Conservation (phyloP, 2,329 filamentous ascomycete species). For the Talaromyces amestolkiae region DNA sequence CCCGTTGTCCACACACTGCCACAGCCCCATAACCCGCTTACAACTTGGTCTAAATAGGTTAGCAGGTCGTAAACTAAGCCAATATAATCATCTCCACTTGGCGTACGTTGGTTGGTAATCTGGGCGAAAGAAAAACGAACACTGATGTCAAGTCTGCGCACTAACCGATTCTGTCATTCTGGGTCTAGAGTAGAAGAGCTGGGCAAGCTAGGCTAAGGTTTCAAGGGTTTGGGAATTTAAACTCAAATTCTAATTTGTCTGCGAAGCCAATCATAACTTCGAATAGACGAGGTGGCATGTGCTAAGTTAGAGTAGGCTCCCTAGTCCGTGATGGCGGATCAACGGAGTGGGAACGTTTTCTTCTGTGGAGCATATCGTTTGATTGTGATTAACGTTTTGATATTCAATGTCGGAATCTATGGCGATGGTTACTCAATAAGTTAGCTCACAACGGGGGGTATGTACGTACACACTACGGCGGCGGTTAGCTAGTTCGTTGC, state of each 20-base stretch:
- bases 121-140: neutral
- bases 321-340: neutral
- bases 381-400: neutral
- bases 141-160: neutral
- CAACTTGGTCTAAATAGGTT: neutral
- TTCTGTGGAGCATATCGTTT: neutral
- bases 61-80: neutral
- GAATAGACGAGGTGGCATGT: constrained; percentile 1
- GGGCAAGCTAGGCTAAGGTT: neutral
- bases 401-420: neutral
- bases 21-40: neutral
- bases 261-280: neutral
- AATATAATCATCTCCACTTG: neutral
- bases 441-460: neutral
- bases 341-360: neutral
- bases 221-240: constrained; percentile 1
- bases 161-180: neutral
- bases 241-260: neutral
- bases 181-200: neutral
- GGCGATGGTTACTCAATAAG: too few relatives aligned
- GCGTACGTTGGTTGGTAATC: neutral
- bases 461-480: neutral
- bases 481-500: neutral
- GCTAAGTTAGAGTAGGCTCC: neutral
- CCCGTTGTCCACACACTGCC: neutral